These are phyloP conservation scores for Lodderomyces margitis DNA, from an alignment of 1,139 yeast genomes.

Conservation along the genomic window DNA sequence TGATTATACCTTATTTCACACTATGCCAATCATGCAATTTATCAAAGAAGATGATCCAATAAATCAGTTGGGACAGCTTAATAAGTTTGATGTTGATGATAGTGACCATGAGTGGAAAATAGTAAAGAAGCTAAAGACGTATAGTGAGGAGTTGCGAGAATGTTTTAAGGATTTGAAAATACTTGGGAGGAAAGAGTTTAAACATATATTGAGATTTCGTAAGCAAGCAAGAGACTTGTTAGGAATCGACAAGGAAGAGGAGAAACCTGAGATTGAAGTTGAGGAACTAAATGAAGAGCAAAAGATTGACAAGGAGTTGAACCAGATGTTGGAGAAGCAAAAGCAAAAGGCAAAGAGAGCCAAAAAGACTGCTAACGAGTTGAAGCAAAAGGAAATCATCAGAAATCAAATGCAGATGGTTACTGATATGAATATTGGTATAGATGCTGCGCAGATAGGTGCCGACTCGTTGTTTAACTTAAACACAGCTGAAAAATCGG, in stretches of 20 bases:
- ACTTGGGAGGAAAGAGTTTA: conserved; percentile 90
- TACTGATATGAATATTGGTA: conserved; percentile 89
- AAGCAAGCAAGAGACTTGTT: conserved; percentile 77
- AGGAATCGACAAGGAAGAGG: conserved; percentile 61
- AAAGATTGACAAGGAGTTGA: conserved; percentile 80
- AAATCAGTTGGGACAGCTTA: conserved; percentile 71
- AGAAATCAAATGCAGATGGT: conserved; percentile 97
- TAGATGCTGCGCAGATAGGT: conserved; percentile 86
- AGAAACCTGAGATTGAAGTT: conserved; percentile 53
- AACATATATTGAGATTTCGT: conserved; percentile 81
- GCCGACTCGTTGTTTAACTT: conserved; percentile 80
- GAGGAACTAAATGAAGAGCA: conserved; percentile 85
- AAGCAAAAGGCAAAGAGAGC: conserved; percentile 70
- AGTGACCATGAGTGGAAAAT: conserved; percentile 72
- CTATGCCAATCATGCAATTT: conserved; percentile 75
- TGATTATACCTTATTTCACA: conserved; percentile 75
- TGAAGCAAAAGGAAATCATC: conserved; percentile 80
- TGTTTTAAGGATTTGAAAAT: conserved; percentile 91
- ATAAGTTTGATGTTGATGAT: conserved; percentile 51
- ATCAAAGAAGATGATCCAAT: conserved; percentile 79
- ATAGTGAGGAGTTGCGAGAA: conserved; percentile 73
- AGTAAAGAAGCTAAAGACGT: conserved; percentile 67
- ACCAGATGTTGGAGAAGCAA: conserved; percentile 69
- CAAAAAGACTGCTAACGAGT: conserved; percentile 77
- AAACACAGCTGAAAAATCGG: conserved; percentile 81